Conservation (phyloP, 75 land plant genomes). For the Ceratopteris richardii region DNA sequence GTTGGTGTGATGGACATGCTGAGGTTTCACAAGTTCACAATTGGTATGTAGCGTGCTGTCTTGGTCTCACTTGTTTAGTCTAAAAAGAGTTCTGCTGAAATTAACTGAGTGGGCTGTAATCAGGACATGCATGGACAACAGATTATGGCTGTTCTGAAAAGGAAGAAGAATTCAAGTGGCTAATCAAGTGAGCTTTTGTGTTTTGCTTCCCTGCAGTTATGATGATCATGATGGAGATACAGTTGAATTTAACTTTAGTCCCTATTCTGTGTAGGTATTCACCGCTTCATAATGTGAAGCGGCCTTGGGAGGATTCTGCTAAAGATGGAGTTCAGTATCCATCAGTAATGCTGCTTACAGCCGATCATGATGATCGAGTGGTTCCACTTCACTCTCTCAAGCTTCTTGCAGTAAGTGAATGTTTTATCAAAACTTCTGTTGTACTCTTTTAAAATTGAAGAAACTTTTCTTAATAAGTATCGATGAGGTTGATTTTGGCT, state of each 20-base stretch:
- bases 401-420: conserved; percentile 65
- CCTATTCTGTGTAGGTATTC: conserved; percentile 76
- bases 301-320: conserved; percentile 69
- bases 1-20: conserved; percentile 99
- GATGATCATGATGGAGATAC: too few species aligned
- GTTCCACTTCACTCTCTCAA: conserved; percentile 93
- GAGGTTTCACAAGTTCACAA: conserved; percentile 93
- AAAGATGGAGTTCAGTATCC: conserved; percentile 56
- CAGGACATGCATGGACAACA: conserved; percentile 98
- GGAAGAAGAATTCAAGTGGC: conserved; percentile 87
- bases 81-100: not conserved
- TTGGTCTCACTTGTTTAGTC: not conserved
- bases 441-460: too few species aligned
- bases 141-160: conserved; percentile 97
- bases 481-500: not conserved
- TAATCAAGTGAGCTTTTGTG: conserved; percentile 64
- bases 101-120: not conserved
- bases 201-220: too few species aligned
- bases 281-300: conserved; percentile 88
- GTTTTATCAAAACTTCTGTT: conserved; percentile 5
- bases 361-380: conserved; percentile 98
- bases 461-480: too few species aligned
- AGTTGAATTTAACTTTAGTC: too few species aligned
- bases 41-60: conserved; percentile 46
- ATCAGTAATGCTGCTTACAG: conserved; percentile 82